Percentiles rank a stretch among this genome's conserved stretches.
These are phyloP conservation scores for Lasiodiplodia theobromae DNA, from an alignment of 2,329 filamentous ascomycete species.

Conservation along the genomic window DNA sequence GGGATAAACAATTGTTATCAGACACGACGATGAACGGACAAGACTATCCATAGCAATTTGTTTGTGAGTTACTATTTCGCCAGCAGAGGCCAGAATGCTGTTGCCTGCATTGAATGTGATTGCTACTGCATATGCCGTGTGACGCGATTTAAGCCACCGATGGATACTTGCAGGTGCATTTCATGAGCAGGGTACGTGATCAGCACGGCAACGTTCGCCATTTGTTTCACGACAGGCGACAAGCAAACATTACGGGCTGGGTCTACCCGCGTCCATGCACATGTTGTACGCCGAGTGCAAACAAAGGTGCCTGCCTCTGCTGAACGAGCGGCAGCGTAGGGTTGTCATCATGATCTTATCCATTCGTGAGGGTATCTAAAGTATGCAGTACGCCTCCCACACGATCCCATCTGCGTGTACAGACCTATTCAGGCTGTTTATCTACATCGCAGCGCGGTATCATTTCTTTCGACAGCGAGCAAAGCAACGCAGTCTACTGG, in stretches of 20 bases:
- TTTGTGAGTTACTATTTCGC: background rate
- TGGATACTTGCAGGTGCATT: background rate
- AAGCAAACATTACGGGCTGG: background rate
- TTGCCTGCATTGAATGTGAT: background rate
- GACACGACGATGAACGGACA: too few relatives aligned
- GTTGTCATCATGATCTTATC: conserved; percentile 21
- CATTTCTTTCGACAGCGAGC: conserved; percentile 2
- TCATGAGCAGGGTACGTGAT: background rate
- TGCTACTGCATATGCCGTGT: background rate
- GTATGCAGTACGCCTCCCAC: conserved; percentile 27
- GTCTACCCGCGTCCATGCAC: background rate
- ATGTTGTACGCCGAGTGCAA: background rate
- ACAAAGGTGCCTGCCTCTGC: background rate
- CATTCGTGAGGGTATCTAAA: conserved; percentile 30
- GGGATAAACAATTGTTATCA: too few relatives aligned
- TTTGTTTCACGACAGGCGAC: background rate
- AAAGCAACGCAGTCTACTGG: conserved; percentile 64
- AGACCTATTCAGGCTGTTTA: background rate
- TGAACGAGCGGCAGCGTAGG: background rate
- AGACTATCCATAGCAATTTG: too few relatives aligned
- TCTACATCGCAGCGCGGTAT: conserved; percentile 19
- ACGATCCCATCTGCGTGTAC: conserved; percentile 24
- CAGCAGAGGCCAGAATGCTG: background rate
- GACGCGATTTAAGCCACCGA: background rate
- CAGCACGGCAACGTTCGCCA: background rate